phyloP scores from a whole-genome alignment of 2,329 filamentous ascomycete genomes.

The Neonectria magnoliae region DNA sequence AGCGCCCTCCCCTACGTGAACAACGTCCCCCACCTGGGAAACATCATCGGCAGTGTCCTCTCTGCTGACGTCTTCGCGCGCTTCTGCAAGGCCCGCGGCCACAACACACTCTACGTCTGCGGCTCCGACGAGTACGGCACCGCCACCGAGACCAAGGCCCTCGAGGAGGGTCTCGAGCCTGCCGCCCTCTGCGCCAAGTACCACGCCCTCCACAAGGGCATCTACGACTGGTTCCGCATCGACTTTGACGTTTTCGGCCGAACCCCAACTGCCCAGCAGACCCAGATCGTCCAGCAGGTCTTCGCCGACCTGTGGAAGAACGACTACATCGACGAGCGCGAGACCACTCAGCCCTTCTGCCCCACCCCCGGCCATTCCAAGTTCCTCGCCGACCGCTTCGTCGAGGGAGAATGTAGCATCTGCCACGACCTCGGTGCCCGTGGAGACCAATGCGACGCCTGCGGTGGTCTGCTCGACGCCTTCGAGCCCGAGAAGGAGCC shows the following conservation, averaged over 20 bases:
- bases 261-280: slow-evolving; percentile 89
- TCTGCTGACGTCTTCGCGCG: slow-evolving; percentile 88
- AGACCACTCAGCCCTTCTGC: slow-evolving; percentile 91
- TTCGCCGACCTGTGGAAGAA: slow-evolving; percentile 90
- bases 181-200: slow-evolving; percentile 91
- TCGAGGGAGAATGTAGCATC: slow-evolving; percentile 81
- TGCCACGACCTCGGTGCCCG: slow-evolving; percentile 77
- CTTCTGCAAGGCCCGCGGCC: slow-evolving; percentile 82
- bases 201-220: slow-evolving; percentile 86
- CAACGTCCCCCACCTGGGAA: slow-evolving; percentile 85
- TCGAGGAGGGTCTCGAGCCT: slow-evolving; percentile 86
- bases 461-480: slow-evolving; percentile 76
- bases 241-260: slow-evolving; percentile 95
- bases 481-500: slow-evolving; percentile 64
- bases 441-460: slow-evolving; percentile 80
- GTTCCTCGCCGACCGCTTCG: slow-evolving; percentile 87
- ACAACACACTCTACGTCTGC: slow-evolving; percentile 85
- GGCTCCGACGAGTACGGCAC: slow-evolving; percentile 95
- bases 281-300: slow-evolving; percentile 90
- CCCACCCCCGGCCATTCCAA: slow-evolving; percentile 70
- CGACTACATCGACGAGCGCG: slow-evolving; percentile 86
- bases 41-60: slow-evolving; percentile 87
- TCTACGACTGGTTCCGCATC: slow-evolving; percentile 97
- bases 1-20: slow-evolving; percentile 87
- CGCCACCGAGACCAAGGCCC: slow-evolving; percentile 93